phyloP scores from a whole-genome alignment of 192 early-diverging fungal species.

The Haplosporangium gracile region DNA sequence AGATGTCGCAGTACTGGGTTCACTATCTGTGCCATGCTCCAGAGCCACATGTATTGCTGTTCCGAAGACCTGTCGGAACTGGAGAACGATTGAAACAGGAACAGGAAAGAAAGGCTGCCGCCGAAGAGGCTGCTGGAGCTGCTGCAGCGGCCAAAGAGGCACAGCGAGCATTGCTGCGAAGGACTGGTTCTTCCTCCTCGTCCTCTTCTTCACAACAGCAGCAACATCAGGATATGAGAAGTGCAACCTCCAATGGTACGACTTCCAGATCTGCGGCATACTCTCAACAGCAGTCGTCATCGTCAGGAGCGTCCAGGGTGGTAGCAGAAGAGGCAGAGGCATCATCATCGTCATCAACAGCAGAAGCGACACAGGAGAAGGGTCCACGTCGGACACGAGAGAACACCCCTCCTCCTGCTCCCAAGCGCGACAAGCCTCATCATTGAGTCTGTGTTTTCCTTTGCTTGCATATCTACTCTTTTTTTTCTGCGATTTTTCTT shows the following conservation, averaged over 20 bases:
- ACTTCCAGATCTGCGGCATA: not conserved
- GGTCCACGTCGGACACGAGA: not conserved
- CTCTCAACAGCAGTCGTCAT: not conserved
- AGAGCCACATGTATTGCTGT: slow-evolving; percentile 48
- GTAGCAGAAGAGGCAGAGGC: not conserved
- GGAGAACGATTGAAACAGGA: not conserved
- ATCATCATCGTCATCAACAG: not conserved
- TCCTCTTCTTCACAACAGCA: not conserved
- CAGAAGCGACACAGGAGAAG: not conserved
- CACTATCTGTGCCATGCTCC: slow-evolving; percentile 39
- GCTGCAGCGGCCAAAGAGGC: not conserved
- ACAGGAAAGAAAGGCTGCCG: not conserved
- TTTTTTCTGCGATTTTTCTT: not conserved
- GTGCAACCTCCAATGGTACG: not conserved
- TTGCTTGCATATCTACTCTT: not conserved
- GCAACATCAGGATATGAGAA: not conserved
- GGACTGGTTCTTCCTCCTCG: not conserved
- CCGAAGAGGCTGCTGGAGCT: not conserved
- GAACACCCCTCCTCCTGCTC: not conserved
- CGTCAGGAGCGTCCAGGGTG: slow-evolving; percentile 12
- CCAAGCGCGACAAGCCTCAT: not conserved
- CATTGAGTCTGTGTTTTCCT: not conserved
- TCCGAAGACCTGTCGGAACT: slow-evolving; percentile 19
- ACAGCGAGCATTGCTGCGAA: not conserved
- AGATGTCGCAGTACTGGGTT: slow-evolving; percentile 41